These are phyloP conservation scores for Phanerodontia chrysosporium DNA, from an alignment of 768 basidiomycete species.

Conservation along the genomic window DNA sequence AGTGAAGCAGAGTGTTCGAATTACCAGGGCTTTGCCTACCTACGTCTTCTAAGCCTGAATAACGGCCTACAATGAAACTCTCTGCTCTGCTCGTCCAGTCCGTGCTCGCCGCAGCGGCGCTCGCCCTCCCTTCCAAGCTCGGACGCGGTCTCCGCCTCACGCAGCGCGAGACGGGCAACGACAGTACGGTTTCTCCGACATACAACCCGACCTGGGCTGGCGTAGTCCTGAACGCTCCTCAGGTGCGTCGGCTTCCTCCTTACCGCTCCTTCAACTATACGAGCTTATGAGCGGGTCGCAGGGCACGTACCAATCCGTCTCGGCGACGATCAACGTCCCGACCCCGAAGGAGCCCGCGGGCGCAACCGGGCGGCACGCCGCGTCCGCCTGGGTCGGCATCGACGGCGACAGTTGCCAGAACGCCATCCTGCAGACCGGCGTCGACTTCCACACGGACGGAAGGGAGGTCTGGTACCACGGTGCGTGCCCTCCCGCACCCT, in stretches of 20 bases:
- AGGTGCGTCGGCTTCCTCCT: neutral
- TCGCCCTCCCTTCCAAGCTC: neutral
- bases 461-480: slow-evolving; percentile 22
- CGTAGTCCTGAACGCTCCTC: neutral
- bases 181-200: neutral
- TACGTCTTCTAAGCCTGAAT: too few relatives aligned
- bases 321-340: slow-evolving; percentile 26
- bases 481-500: slow-evolving; percentile 1
- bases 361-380: neutral
- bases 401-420: neutral
- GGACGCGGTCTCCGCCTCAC: neutral
- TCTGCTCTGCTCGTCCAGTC: neutral
- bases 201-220: slow-evolving; percentile 13
- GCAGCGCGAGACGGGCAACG: neutral
- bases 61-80: too few relatives aligned
- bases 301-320: slow-evolving; percentile 8
- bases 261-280: neutral
- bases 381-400: neutral
- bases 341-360: slow-evolving; percentile 19
- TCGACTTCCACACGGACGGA: slow-evolving; percentile 23
- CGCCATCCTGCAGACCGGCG: slow-evolving; percentile 17
- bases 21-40: too few relatives aligned
- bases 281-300: neutral
- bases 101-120: neutral
- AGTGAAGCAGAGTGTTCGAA: too few relatives aligned